Conservation (phyloP, 495 filamentous ascomycete species). For the Tuber magnatum region DNA sequence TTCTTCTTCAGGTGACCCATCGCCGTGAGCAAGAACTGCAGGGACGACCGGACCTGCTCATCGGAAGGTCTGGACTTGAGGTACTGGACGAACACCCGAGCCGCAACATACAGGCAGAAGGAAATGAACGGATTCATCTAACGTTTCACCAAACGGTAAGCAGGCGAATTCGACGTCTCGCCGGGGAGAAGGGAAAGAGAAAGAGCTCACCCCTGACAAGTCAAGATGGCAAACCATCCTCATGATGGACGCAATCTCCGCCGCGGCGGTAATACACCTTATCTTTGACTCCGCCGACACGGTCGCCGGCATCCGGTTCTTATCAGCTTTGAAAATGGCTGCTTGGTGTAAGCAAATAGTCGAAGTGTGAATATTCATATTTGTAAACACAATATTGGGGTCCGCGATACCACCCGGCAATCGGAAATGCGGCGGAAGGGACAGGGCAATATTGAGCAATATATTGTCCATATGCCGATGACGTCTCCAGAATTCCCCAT, state of each 20-base stretch:
- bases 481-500: slow-evolving; percentile 93
- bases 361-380: slow-evolving; percentile 94
- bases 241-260: slow-evolving; percentile 96
- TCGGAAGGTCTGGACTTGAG: slow-evolving; percentile 83
- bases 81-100: slow-evolving; percentile 92
- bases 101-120: slow-evolving; percentile 91
- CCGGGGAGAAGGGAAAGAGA: not conserved
- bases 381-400: slow-evolving; percentile 86
- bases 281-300: slow-evolving; percentile 84
- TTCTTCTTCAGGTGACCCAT: slow-evolving; percentile 82
- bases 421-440: slow-evolving; percentile 73
- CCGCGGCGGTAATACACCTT: slow-evolving; percentile 84
- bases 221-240: slow-evolving; percentile 88
- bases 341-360: slow-evolving; percentile 97
- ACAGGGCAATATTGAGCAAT: slow-evolving; percentile 74
- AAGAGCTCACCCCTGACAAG: slow-evolving; percentile 62
- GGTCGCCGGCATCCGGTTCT: slow-evolving; percentile 66
- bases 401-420: slow-evolving; percentile 68
- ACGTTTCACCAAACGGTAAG: not conserved
- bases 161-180: slow-evolving; percentile 6
- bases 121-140: slow-evolving; percentile 96
- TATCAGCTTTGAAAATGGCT: slow-evolving; percentile 94
- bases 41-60: slow-evolving; percentile 67
- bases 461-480: slow-evolving; percentile 86
- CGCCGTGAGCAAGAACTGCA: slow-evolving; percentile 81